Evolutionary conservation across 2,329 filamentous ascomycete genomes (phyloP).

Genomic region (Daldinia sp.): DNA sequence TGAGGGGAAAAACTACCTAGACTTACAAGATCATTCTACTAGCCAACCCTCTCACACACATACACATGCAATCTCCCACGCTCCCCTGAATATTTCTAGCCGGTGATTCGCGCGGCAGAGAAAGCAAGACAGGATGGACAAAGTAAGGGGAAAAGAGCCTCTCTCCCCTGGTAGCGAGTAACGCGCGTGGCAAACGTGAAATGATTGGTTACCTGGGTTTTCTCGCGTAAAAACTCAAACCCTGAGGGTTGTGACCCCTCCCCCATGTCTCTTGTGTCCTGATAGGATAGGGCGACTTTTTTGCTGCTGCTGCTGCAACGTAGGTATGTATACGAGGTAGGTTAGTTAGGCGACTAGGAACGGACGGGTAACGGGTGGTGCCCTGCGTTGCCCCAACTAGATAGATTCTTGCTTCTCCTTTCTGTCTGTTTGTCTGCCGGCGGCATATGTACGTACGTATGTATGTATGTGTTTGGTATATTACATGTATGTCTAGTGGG

Average conservation of each 20-base stretch:
- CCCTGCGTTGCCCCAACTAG: too few species aligned
- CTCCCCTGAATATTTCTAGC: neutral
- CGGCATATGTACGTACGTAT: neutral
- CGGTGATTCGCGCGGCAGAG: slow-evolving; percentile 1
- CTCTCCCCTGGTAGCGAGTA: neutral
- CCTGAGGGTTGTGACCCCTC: neutral
- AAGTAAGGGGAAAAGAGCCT: neutral
- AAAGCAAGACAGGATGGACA: neutral
- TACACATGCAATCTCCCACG: too few species aligned
- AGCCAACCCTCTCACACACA: neutral
- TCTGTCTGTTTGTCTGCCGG: neutral
- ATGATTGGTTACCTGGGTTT: slow-evolving; percentile 1
- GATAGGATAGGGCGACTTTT: neutral
- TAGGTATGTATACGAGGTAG: slow-evolving; percentile 5
- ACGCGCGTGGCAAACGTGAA: neutral
- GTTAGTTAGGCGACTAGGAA: slow-evolving; percentile 27
- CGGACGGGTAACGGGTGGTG: slow-evolving; percentile 14
- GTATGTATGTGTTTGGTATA: neutral
- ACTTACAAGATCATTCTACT: neutral
- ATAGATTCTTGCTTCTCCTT: too few species aligned
- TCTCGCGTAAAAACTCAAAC: slow-evolving; percentile 2
- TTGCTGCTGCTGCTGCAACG: too few species aligned
- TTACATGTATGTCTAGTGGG: neutral
- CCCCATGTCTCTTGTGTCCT: neutral
- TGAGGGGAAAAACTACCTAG: neutral